These are phyloP conservation scores for Penicillium nucicola DNA, from an alignment of 495 filamentous ascomycete genomes.

Conservation along the genomic window DNA sequence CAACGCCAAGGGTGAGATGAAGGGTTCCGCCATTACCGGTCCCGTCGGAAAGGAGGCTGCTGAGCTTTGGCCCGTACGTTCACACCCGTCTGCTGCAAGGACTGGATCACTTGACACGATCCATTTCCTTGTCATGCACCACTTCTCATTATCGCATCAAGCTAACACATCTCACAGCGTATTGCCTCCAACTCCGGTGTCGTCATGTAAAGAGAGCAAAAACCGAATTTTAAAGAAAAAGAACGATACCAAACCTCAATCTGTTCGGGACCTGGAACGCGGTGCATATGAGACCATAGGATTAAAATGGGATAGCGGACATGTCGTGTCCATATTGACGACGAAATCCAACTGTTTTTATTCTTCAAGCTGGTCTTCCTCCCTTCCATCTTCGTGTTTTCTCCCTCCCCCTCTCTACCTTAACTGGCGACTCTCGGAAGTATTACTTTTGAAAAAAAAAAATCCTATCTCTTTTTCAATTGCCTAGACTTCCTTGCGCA, in stretches of 20 bases:
- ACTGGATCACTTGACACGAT: not conserved
- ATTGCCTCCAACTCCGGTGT: constrained; percentile 99
- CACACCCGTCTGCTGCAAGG: not conserved
- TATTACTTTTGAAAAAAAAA: constrained; percentile 14
- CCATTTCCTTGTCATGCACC: not conserved
- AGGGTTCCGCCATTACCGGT: constrained; percentile 98
- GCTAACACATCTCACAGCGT: constrained; percentile 58
- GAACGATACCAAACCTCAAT: constrained; percentile 44
- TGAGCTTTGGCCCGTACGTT: constrained; percentile 94
- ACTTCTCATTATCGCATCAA: not conserved
- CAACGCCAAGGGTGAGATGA: constrained; percentile 99
- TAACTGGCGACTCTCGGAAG: constrained; percentile 28
- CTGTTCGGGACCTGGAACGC: constrained; percentile 27
- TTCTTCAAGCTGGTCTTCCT: constrained; percentile 27
- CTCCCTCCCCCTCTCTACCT: constrained; percentile 8
- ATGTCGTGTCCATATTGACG: constrained; percentile 17
- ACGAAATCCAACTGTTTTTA: constrained; percentile 29
- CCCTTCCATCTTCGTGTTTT: constrained; percentile 27
- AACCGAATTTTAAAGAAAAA: constrained; percentile 33
- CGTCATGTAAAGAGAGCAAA: constrained; percentile 79
- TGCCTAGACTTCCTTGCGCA: too few species aligned
- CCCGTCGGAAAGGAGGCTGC: constrained; percentile 99
- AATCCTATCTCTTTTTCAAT: constrained; percentile 17
- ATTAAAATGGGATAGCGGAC: constrained; percentile 18
- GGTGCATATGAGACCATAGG: constrained; percentile 32